Percentiles rank a stretch among this genome's conserved stretches.
Evolutionary conservation across 2,329 filamentous ascomycete genomes (phyloP).

Genomic region (Zasmidium citrigriseum): DNA sequence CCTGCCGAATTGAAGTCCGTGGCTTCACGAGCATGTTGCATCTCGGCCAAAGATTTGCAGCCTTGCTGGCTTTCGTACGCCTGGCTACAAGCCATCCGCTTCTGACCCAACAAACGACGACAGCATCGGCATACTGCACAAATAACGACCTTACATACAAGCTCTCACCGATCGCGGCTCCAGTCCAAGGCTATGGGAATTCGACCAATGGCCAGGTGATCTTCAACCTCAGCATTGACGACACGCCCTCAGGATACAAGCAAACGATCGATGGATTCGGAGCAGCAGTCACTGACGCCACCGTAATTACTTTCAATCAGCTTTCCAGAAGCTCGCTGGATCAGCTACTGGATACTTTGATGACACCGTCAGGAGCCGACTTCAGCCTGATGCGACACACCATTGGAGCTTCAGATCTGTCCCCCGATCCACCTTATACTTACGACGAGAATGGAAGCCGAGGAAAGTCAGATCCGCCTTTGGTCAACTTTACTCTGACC

Average conservation of each 20-base stretch:
- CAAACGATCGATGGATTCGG: conserved; percentile 23
- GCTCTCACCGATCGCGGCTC: conserved; percentile 16
- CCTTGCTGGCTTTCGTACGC: background rate
- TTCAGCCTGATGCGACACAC: conserved; percentile 24
- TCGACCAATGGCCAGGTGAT: conserved; percentile 5
- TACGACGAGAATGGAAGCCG: conserved; percentile 20
- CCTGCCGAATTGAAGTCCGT: no score
- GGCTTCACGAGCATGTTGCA: no score
- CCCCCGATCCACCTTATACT: conserved; percentile 20
- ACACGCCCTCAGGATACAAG: conserved; percentile 20
- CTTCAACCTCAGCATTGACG: conserved; percentile 26
- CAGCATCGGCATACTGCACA: conserved; percentile 17
- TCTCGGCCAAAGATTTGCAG: background rate
- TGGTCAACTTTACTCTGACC: conserved; percentile 20
- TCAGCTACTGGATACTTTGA: conserved; percentile 14
- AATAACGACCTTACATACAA: conserved; percentile 20
- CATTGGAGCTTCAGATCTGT: conserved; percentile 21
- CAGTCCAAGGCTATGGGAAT: conserved; percentile 5
- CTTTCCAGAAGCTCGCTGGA: conserved; percentile 13
- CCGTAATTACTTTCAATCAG: conserved; percentile 18
- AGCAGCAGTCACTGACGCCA: conserved; percentile 23
- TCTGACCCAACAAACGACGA: conserved; percentile 5
- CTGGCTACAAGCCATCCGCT: background rate
- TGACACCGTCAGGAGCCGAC: conserved; percentile 20
- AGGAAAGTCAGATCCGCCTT: conserved; percentile 12